These are phyloP conservation scores for Filobasidium wieringae DNA, from an alignment of 768 basidiomycete genomes.

Conservation along the genomic window DNA sequence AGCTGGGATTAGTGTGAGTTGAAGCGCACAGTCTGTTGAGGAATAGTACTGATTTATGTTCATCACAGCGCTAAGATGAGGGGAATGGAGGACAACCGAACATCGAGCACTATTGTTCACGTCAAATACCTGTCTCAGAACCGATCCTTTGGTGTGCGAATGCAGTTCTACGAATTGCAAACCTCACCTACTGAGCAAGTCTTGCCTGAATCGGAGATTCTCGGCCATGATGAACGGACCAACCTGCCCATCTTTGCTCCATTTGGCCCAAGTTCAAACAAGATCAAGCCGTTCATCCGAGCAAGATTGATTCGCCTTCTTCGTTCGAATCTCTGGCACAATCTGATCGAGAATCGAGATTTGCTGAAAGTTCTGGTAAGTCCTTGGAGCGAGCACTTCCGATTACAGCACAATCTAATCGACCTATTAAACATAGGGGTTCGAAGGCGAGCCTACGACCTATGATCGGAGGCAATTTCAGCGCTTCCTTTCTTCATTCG, in stretches of 20 bases:
- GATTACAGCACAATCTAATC: background rate
- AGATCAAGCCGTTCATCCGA: constrained; percentile 5
- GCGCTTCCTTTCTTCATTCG: background rate
- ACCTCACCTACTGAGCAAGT: no score
- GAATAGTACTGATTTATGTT: background rate
- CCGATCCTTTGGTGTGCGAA: background rate
- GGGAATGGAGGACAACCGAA: constrained; percentile 1
- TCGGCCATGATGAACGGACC: background rate
- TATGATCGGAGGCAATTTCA: constrained; percentile 2
- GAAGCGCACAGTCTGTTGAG: background rate
- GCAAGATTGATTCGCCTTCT: constrained; percentile 6
- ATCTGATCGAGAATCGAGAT: constrained; percentile 12
- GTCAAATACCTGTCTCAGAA: constrained; percentile 8
- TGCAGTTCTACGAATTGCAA: background rate
- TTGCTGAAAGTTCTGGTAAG: constrained; percentile 9
- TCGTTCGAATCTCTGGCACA: constrained; percentile 10
- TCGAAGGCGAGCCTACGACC: background rate
- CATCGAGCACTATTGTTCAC: constrained; percentile 9
- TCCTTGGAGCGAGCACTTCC: background rate
- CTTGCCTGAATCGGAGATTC: no score
- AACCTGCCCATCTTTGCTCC: constrained; percentile 8
- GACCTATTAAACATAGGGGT: background rate
- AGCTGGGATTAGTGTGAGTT: constrained; percentile 13
- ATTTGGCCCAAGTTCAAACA: constrained; percentile 6
- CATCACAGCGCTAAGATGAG: constrained; percentile 8